Percentiles rank a stretch among this genome's conserved stretches.
Conservation (phyloP, 768 basidiomycete species). For the Royoungia palumana region DNA sequence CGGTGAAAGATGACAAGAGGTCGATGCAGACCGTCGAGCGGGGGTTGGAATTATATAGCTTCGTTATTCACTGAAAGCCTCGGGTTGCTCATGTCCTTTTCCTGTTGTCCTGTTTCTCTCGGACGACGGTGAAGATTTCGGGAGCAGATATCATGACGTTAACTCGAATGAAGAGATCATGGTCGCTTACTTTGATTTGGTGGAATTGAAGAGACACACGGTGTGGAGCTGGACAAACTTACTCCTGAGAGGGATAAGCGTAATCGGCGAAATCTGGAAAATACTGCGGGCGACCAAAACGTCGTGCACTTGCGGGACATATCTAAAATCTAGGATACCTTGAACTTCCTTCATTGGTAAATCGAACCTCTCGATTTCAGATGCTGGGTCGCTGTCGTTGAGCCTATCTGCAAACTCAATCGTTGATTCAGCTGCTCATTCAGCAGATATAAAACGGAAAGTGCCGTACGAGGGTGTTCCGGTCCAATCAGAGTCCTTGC, state of each 20-base stretch:
- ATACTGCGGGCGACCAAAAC: too few species aligned
- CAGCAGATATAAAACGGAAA: too few species aligned
- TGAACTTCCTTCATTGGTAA: too few species aligned
- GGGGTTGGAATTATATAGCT: conserved; percentile 18
- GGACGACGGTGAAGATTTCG: neutral
- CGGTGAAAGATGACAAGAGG: conserved; percentile 16
- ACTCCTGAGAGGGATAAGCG: neutral
- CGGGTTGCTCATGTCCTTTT: conserved; percentile 1
- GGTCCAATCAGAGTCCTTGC: too few species aligned
- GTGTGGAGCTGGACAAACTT: conserved; percentile 12
- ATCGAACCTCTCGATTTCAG: too few species aligned
- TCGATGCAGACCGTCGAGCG: conserved; percentile 8
- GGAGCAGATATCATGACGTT: conserved; percentile 7
- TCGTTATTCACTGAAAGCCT: neutral
- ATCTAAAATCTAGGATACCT: too few species aligned
- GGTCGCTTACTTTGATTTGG: conserved; percentile 2
- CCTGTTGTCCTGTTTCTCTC: neutral
- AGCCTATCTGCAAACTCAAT: too few species aligned
- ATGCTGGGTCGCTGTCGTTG: too few species aligned
- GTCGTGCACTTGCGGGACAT: too few species aligned
- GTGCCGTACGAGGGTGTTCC: too few species aligned
- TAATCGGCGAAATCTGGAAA: neutral
- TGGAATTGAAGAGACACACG: conserved; percentile 6
- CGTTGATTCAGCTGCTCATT: too few species aligned
- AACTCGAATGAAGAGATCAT: neutral